Base-by-base conservation (phyloP, 2,329 filamentous ascomycete genomes). In the Penicillium brevicompactum region DNA sequence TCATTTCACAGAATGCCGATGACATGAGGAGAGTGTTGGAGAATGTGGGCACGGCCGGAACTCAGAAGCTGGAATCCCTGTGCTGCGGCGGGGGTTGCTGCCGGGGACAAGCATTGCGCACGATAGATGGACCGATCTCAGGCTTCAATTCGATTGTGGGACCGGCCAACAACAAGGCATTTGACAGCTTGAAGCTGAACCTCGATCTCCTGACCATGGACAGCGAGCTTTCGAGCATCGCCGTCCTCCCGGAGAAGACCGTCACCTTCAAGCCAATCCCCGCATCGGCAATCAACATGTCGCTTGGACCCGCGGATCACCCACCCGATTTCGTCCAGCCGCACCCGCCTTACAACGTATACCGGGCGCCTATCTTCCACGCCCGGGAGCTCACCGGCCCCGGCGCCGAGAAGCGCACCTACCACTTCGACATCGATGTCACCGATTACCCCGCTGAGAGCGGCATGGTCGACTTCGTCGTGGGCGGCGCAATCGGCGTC, bases 351-450 rank as follows among this genome's bases (percentile, higher is more conserved):
- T 94, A 96, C 75, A 83, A 93, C 62, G 92, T 97, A 57, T 96
- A 90, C 75, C 89, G 92, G 1, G 92, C 93, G n/a, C 91, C 87
- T 60, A 84, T 99, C 45, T 88, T 91, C 74, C 87, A 87, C 66
- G 85, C 91, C 2, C 88, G 94, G 53, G 92, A 96, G 75, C 78
- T 99, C 70, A 99, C 94, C 11, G 89, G 86, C 70, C 81, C 85
- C 22, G 93, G 93, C 21, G 94, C 94, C 5, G 91, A 96, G 80
- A 99, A 99, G 84, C 85, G 93, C 57, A 99, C 94, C 0, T 96
- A 93, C 73, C 94, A 99, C 75, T 97, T 97, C 67, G 94, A 97
- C 67, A 85, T 99, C 43, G 94, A 99, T 67, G 89, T 99, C 47
- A 97, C 93, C 46, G 89, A 96, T 71, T 99, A 99, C 67, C 92